Conservation (phyloP, 345 rosid species). For the Populus pruinosa region DNA sequence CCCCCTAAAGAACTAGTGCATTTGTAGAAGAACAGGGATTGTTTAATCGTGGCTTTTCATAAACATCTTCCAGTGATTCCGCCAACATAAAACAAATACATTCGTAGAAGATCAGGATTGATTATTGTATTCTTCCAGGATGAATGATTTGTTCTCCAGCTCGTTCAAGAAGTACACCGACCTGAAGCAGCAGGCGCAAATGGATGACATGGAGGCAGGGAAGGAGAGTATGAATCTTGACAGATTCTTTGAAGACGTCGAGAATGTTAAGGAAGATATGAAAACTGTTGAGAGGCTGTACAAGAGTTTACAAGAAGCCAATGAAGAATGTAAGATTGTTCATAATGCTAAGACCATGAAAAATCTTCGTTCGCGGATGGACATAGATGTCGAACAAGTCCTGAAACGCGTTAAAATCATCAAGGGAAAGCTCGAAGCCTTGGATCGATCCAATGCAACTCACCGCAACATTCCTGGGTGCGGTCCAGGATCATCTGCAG, state of each 20-base stretch:
- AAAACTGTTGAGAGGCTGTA: slow-evolving; percentile 47
- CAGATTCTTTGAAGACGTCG: slow-evolving; percentile 73
- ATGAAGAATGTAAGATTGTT: slow-evolving; percentile 61
- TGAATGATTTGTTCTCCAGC: slow-evolving; percentile 79
- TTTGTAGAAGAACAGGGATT: background rate
- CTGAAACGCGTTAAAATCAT: slow-evolving; percentile 61
- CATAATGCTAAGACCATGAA: slow-evolving; percentile 66
- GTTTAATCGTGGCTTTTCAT: background rate
- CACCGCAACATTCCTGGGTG: slow-evolving; percentile 56
- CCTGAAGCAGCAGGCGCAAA: slow-evolving; percentile 47
- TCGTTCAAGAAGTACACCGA: slow-evolving; percentile 79
- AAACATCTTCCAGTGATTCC: background rate
- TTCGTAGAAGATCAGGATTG: background rate
- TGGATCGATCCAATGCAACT: slow-evolving; percentile 61
- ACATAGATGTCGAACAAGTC: slow-evolving; percentile 54
- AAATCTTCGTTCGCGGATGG: slow-evolving; percentile 57
- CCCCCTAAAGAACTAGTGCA: background rate
- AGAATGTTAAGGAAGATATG: slow-evolving; percentile 70
- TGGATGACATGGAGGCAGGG: slow-evolving; percentile 66
- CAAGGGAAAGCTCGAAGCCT: slow-evolving; percentile 66
- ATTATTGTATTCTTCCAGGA: slow-evolving; percentile 21
- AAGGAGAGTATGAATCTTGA: slow-evolving; percentile 60
- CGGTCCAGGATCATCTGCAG: slow-evolving; percentile 78
- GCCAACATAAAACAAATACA: background rate
- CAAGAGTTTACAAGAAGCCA: slow-evolving; percentile 66